Conservation (phyloP, 176 grass and related monocot species). For the Tillandsia leiboldiana region DNA sequence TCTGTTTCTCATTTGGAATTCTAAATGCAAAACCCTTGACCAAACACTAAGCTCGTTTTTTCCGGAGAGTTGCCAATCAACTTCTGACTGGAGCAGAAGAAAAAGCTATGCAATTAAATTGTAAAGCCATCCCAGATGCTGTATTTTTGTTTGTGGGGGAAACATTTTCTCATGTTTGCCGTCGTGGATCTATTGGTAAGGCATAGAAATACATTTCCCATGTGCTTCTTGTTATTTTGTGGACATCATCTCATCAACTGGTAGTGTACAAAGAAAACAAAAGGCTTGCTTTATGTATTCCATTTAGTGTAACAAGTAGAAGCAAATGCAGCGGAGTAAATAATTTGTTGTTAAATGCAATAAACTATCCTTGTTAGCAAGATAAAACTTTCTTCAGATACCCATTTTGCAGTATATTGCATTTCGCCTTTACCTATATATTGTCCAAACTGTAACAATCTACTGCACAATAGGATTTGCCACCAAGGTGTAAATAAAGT, state of each 20-base stretch:
- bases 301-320: not conserved
- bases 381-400: no score
- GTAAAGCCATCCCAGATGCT: constrained; percentile 22
- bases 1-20: not conserved
- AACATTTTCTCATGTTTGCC: constrained; percentile 74
- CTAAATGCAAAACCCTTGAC: constrained; percentile 12
- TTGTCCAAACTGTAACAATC: no score
- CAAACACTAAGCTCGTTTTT: no score
- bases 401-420: no score
- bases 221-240: not conserved
- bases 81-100: no score
- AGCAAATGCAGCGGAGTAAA: no score
- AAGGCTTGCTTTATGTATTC: not conserved
- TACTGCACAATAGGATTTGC: no score
- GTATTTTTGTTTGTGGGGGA: constrained; percentile 65
- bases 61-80: no score
- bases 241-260: not conserved
- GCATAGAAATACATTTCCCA: not conserved
- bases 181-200: constrained; percentile 77
- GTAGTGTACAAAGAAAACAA: not conserved
- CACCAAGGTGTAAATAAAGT: no score
- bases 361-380: no score
- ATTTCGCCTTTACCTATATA: no score
- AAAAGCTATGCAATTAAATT: not conserved
- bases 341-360: no score